Evolutionary conservation across 164 flowering plant genomes (phyloP).

Genomic region (Buxus sempervirens): DNA sequence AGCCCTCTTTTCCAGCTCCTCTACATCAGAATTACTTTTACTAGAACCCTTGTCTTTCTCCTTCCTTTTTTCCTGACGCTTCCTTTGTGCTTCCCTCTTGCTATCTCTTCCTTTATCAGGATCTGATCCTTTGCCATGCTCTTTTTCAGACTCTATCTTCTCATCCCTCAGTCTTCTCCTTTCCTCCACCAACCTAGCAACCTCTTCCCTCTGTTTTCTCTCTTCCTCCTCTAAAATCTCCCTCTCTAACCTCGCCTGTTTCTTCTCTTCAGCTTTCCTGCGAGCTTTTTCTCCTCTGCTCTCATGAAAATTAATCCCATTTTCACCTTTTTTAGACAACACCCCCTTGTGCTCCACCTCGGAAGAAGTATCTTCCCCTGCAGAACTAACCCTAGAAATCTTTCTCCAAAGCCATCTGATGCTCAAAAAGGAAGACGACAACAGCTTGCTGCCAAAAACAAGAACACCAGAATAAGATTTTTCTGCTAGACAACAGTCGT

Average conservation of each 20-base stretch:
- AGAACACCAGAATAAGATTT: conserved; percentile 56
- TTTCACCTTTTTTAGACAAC: conserved; percentile 55
- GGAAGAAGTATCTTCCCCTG: conserved; percentile 38
- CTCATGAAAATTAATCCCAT: conserved; percentile 50
- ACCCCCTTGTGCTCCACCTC: conserved; percentile 52
- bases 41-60: conserved; percentile 80
- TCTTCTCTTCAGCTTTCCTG: conserved; percentile 94
- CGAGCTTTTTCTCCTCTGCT: conserved; percentile 89
- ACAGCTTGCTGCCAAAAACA: conserved; percentile 44
- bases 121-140: conserved; percentile 35
- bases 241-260: conserved; percentile 89
- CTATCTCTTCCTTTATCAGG: conserved; percentile 45
- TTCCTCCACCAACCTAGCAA: conserved; percentile 90
- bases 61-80: conserved; percentile 68
- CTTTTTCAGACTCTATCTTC: conserved; percentile 61
- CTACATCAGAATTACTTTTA: conserved; percentile 86
- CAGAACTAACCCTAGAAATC: conserved; percentile 59
- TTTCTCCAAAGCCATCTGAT: conserved; percentile 83
- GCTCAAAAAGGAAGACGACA: conserved; percentile 51
- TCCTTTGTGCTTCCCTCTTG: conserved; percentile 72
- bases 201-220: conserved; percentile 93
- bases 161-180: conserved; percentile 77
- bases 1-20: conserved; percentile 63
- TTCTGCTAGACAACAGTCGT: conserved; percentile 59
- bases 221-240: conserved; percentile 94